These are phyloP conservation scores for Pleurostoma richardsiae DNA, from an alignment of 2,329 filamentous ascomycete species.

Conservation along the genomic window DNA sequence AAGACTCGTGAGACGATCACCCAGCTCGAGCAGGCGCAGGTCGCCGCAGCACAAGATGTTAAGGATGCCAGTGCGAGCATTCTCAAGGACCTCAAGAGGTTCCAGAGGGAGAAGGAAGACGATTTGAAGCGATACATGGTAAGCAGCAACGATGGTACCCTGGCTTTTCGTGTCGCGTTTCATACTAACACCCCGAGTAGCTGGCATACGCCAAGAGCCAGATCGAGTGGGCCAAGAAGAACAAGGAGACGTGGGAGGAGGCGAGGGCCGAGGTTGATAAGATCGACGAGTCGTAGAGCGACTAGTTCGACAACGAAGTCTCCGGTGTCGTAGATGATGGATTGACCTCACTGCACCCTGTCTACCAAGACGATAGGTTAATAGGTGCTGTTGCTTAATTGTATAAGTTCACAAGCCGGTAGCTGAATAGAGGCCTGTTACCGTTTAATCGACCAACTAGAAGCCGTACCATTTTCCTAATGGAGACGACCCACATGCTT, in stretches of 20 bases:
- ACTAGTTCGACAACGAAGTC: no score
- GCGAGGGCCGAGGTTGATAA: conserved; percentile 82
- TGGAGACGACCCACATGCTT: no score
- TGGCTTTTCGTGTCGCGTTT: neutral
- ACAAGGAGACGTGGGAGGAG: conserved; percentile 88
- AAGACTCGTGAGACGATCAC: conserved; percentile 87
- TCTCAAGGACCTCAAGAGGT: conserved; percentile 82
- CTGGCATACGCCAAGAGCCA: conserved; percentile 89
- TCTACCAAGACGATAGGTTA: no score
- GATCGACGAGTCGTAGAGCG: conserved; percentile 60
- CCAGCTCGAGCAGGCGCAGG: conserved; percentile 84
- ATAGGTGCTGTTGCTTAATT: no score
- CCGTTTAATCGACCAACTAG: no score
- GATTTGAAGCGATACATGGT: conserved; percentile 96
- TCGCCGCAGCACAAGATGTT: conserved; percentile 85
- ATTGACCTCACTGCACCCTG: no score
- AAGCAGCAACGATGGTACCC: conserved; percentile 27
- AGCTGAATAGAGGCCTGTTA: no score
- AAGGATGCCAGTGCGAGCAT: conserved; percentile 88
- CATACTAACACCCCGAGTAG: conserved; percentile 35
- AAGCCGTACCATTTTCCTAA: no score
- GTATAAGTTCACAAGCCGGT: no score
- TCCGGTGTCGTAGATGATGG: no score
- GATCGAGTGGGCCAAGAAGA: conserved; percentile 90
- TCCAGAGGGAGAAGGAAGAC: conserved; percentile 93